phyloP scores from a whole-genome alignment of 208 protist species.

The Trypanosoma melophagium region DNA sequence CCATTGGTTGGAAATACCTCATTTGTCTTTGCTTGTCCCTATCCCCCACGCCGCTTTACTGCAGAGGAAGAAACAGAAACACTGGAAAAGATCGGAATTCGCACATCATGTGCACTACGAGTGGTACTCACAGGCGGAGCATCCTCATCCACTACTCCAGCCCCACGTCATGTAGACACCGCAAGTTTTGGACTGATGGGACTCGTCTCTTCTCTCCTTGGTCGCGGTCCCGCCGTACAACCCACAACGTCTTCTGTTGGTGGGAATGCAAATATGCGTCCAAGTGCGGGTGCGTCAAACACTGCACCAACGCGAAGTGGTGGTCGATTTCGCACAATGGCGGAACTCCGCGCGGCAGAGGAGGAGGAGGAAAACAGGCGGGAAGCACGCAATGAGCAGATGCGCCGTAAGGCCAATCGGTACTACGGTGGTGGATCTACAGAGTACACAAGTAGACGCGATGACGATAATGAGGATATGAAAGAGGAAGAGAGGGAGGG shows the following conservation, averaged over 20 bases:
- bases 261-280: neutral
- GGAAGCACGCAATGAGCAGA: slow-evolving; percentile 27
- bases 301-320: neutral
- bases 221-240: neutral
- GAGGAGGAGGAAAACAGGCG: slow-evolving; percentile 38
- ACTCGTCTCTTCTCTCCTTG: slow-evolving; percentile 6
- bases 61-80: slow-evolving; percentile 40
- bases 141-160: neutral
- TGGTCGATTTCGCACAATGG: slow-evolving; percentile 41
- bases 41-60: slow-evolving; percentile 51
- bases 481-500: slow-evolving; percentile 18
- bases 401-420: slow-evolving; percentile 44
- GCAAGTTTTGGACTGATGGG: neutral
- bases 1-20: slow-evolving; percentile 27
- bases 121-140: slow-evolving; percentile 40
- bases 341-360: slow-evolving; percentile 44
- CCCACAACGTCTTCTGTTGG: neutral
- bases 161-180: neutral
- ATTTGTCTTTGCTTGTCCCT: slow-evolving; percentile 59
- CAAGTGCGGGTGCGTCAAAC: neutral
- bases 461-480: slow-evolving; percentile 20
- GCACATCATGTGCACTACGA: slow-evolving; percentile 49
- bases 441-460: slow-evolving; percentile 42
- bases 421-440: slow-evolving; percentile 73
- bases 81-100: slow-evolving; percentile 43